A percentile compares a stretch with the other conserved stretches of the same genome.
These are phyloP conservation scores for Marvania coccoides DNA, from an alignment of 139 green algal species.

Conservation along the genomic window DNA sequence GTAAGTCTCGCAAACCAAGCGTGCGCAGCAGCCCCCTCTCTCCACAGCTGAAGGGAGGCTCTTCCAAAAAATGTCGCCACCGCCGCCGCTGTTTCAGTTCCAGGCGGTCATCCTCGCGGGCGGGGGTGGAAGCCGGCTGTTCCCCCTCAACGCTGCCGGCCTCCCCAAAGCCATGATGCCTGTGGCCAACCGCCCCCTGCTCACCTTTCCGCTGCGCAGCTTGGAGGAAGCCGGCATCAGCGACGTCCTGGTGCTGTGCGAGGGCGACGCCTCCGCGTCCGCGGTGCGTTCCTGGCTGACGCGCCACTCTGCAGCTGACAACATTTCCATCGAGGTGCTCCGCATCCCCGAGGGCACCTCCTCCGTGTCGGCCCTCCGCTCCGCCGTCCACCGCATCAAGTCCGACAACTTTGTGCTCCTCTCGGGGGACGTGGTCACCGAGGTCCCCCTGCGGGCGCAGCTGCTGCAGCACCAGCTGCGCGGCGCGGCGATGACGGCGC, in stretches of 20 bases:
- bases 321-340: constrained; percentile 22
- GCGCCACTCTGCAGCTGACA: constrained; percentile 27
- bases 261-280: constrained; percentile 37
- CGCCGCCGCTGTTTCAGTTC: too few relatives aligned
- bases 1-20: too few relatives aligned
- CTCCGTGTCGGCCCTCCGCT: constrained; percentile 53
- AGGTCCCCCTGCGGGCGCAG: constrained; percentile 40
- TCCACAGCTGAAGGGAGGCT: too few relatives aligned
- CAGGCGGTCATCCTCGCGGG: constrained; percentile 63
- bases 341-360: constrained; percentile 52
- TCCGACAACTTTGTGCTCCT: constrained; percentile 52
- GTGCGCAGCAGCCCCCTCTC: too few relatives aligned
- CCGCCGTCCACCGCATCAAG: constrained; percentile 21
- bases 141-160: constrained; percentile 46
- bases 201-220: constrained; percentile 61
- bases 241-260: constrained; percentile 63
- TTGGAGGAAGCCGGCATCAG: constrained; percentile 55
- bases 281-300: constrained; percentile 41
- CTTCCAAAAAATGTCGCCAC: too few relatives aligned
- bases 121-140: constrained; percentile 42
- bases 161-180: constrained; percentile 65
- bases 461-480: constrained; percentile 34
- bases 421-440: constrained; percentile 53
- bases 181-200: constrained; percentile 59
- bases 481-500: constrained; percentile 45